phyloP scores from a whole-genome alignment of 768 basidiomycete genomes.

The Trametes elegans region DNA sequence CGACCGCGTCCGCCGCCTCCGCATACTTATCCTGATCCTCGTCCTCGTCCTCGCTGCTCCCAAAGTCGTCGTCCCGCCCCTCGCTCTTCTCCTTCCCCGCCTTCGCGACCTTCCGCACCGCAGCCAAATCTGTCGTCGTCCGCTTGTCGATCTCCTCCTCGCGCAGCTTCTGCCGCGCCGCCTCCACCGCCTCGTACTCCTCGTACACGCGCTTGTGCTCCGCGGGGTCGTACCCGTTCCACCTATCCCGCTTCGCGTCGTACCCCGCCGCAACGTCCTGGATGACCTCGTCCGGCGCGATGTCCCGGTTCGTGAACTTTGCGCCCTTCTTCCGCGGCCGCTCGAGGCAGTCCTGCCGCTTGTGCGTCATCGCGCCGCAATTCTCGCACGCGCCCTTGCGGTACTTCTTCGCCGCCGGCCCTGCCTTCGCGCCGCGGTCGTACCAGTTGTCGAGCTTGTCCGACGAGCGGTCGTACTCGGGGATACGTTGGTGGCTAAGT shows the following conservation, averaged over 20 bases:
- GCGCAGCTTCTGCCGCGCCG: constrained; percentile 82
- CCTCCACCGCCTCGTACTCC: constrained; percentile 91
- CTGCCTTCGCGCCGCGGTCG: constrained; percentile 78
- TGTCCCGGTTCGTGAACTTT: constrained; percentile 86
- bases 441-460: constrained; percentile 89
- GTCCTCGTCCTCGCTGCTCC: constrained; percentile 93
- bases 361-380: constrained; percentile 96
- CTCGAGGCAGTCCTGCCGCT: constrained; percentile 88
- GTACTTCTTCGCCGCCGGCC: constrained; percentile 94
- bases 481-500: constrained; percentile 89
- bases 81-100: constrained; percentile 75
- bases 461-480: constrained; percentile 52
- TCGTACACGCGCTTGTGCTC: constrained; percentile 87
- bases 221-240: constrained; percentile 95
- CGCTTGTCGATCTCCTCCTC: constrained; percentile 99
- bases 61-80: constrained; percentile 85
- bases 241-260: constrained; percentile 94
- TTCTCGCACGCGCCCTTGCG: constrained; percentile 99
- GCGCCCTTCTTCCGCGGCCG: constrained; percentile 96
- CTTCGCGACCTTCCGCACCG: constrained; percentile 93
- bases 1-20: constrained; percentile 95
- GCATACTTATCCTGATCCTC: constrained; percentile 98
- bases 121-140: constrained; percentile 88
- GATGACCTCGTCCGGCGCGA: constrained; percentile 87
- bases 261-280: constrained; percentile 78